Percentiles rank a stretch among this genome's conserved stretches.
Conservation (phyloP, 148 eudicot genomes). For the Rheum nobile region DNA sequence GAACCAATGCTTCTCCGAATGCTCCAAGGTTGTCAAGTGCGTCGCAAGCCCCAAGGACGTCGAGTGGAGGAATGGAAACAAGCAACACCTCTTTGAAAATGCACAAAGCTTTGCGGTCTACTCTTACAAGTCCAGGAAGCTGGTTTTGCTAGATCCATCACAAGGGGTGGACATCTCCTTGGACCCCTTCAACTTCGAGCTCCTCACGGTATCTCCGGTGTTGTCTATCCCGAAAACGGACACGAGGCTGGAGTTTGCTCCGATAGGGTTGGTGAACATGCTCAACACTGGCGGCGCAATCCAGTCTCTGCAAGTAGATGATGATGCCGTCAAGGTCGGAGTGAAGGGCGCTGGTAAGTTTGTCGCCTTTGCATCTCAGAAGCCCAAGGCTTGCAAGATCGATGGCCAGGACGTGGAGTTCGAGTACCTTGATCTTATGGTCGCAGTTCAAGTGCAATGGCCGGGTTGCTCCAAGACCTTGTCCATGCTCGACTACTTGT, state of each 20-base stretch:
- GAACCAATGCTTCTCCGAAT: slow-evolving; percentile 52
- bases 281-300: slow-evolving; percentile 59
- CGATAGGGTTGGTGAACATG: slow-evolving; percentile 59
- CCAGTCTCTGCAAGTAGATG: slow-evolving; percentile 29
- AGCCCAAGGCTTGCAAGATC: slow-evolving; percentile 33
- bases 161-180: slow-evolving; percentile 39
- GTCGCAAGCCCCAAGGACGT: slow-evolving; percentile 48
- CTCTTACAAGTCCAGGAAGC: slow-evolving; percentile 35
- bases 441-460: slow-evolving; percentile 39
- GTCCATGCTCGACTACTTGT: slow-evolving; percentile 36
- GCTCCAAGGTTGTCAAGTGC: slow-evolving; percentile 38
- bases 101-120: slow-evolving; percentile 50
- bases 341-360: slow-evolving; percentile 46
- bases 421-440: slow-evolving; percentile 30
- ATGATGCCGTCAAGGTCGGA: slow-evolving; percentile 16
- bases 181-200: slow-evolving; percentile 73
- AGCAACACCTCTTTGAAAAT: slow-evolving; percentile 28
- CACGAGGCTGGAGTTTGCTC: slow-evolving; percentile 46
- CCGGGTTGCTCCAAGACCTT: slow-evolving; percentile 15
- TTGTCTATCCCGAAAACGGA: slow-evolving; percentile 16
- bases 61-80: slow-evolving; percentile 66
- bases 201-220: slow-evolving; percentile 54
- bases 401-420: slow-evolving; percentile 37
- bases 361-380: slow-evolving; percentile 38
- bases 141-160: slow-evolving; percentile 33